phyloP scores from a whole-genome alignment of 148 eudicot genomes.

The Gaultheria prostrata region DNA sequence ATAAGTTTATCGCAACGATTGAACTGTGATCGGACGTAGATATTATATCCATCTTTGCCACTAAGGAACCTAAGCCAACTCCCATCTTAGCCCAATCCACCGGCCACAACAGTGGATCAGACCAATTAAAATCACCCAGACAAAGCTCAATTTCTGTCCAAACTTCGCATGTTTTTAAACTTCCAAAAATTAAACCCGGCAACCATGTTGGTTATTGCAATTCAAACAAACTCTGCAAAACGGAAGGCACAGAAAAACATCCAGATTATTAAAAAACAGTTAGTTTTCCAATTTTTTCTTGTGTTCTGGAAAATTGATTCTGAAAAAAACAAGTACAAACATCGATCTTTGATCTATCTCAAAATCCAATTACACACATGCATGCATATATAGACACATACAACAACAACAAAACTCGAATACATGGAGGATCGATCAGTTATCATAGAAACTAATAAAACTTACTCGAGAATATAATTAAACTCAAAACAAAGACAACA shows the following conservation, averaged over 20 bases:
- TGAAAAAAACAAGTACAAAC: neutral
- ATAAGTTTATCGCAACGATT: slow-evolving; percentile 60
- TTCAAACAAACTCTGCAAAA: slow-evolving; percentile 6
- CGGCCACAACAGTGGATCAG: neutral
- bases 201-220: neutral
- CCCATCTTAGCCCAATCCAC: slow-evolving; percentile 28
- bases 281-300: neutral
- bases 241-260: neutral
- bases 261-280: neutral
- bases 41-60: slow-evolving; percentile 18
- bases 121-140: neutral
- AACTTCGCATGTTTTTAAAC: neutral
- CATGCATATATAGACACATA: neutral
- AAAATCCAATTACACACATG: neutral
- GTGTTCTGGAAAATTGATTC: neutral
- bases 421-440: neutral
- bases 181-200: slow-evolving; percentile 2
- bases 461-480: neutral
- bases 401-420: neutral
- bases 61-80: slow-evolving; percentile 21
- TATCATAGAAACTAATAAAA: neutral
- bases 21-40: slow-evolving; percentile 49
- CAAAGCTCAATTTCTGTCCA: slow-evolving; percentile 8
- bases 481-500: neutral
- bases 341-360: neutral